A percentile compares a stretch with the other conserved stretches of the same genome.
Evolutionary conservation across 1,139 yeast species (phyloP).

Genomic region (Pichia kudriavzevii): DNA sequence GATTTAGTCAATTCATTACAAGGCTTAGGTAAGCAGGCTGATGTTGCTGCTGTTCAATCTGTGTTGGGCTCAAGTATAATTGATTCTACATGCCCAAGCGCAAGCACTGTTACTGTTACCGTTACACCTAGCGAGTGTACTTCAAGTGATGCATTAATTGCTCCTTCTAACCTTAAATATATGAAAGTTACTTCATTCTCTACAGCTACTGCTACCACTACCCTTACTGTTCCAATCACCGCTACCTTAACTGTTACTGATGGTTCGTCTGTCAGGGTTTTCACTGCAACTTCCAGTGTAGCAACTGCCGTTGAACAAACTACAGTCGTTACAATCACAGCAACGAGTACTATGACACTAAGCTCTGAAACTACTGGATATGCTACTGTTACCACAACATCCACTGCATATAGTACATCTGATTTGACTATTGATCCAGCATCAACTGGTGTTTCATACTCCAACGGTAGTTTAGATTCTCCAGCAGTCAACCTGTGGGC

Average conservation of each 20-base stretch:
- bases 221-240: constrained; percentile 26
- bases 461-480: too few species aligned
- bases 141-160: constrained; percentile 8
- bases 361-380: constrained; percentile 8
- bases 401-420: constrained; percentile 4
- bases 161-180: constrained; percentile 2
- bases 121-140: constrained; percentile 14
- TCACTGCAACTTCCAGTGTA: constrained; percentile 25
- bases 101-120: constrained; percentile 20
- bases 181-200: constrained; percentile 11
- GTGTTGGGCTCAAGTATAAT: constrained; percentile 7
- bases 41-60: constrained; percentile 9
- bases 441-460: neutral
- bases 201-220: constrained; percentile 15
- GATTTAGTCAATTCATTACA: constrained; percentile 3
- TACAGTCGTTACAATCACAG: constrained; percentile 7
- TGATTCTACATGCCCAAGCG: constrained; percentile 10
- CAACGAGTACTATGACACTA: constrained; percentile 8
- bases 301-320: constrained; percentile 25
- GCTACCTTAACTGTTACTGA: constrained; percentile 27
- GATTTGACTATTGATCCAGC: neutral
- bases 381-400: constrained; percentile 7
- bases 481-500: too few species aligned
- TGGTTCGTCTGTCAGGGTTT: constrained; percentile 22
- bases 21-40: constrained; percentile 8